Percentiles rank a stretch among this genome's conserved stretches.
phyloP scores from a whole-genome alignment of 306 rosid species.

The Coriaria nepalensis region DNA sequence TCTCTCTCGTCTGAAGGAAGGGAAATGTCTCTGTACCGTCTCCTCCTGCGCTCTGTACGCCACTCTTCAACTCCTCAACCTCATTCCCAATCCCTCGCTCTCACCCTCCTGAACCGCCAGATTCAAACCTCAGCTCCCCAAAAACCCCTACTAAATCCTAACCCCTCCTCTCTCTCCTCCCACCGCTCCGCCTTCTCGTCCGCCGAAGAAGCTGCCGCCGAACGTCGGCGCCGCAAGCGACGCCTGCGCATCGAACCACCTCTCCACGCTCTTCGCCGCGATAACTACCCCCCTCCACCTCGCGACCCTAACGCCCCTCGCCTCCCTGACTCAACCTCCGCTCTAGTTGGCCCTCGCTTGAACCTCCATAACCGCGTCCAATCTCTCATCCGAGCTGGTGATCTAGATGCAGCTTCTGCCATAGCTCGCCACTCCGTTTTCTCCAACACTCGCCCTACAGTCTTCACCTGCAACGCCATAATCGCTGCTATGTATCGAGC shows the following conservation, averaged over 20 bases:
- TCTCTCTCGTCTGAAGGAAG: background rate
- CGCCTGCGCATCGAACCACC: constrained; percentile 92
- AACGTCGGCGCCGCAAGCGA: constrained; percentile 81
- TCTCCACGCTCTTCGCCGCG: constrained; percentile 65
- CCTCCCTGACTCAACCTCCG: constrained; percentile 75
- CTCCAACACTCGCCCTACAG: constrained; percentile 90
- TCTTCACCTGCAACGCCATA: constrained; percentile 92
- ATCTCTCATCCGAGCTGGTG: constrained; percentile 80
- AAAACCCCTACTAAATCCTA: constrained; percentile 1
- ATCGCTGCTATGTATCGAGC: constrained; percentile 88
- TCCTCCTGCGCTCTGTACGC: constrained; percentile 49
- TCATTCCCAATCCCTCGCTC: constrained; percentile 2
- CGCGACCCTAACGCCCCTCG: constrained; percentile 87
- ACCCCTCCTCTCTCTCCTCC: constrained; percentile 5
- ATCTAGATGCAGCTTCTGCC: constrained; percentile 75
- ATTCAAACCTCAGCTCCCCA: constrained; percentile 7
- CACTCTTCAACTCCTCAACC: constrained; percentile 16
- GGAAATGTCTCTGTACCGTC: constrained; percentile 41
- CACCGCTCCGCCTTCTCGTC: constrained; percentile 64
- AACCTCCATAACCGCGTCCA: constrained; percentile 90
- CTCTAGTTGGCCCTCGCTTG: constrained; percentile 68
- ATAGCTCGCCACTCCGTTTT: constrained; percentile 72
- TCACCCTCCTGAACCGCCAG: constrained; percentile 7
- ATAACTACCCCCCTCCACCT: constrained; percentile 26
- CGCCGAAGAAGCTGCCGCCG: constrained; percentile 94